Conservation (phyloP, 352 stramenopile species). For the Phytophthora megakarya region DNA sequence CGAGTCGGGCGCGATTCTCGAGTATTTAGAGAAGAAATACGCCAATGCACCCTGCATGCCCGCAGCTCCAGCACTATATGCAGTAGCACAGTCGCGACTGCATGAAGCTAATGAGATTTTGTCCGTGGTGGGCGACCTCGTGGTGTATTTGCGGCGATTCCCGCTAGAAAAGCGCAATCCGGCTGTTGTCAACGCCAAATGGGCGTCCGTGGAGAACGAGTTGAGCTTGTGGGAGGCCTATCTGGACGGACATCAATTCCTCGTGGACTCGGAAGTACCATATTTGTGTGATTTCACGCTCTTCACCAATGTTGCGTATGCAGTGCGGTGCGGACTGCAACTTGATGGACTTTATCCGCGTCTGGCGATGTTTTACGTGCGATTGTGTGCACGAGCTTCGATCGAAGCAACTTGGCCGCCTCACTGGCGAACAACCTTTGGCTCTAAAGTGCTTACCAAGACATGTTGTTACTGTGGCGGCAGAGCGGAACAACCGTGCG, state of each 20-base stretch:
- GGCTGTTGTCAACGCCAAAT: conserved; percentile 70
- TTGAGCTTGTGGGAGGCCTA: conserved; percentile 83
- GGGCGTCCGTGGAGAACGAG: conserved; percentile 67
- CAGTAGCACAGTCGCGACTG: conserved; percentile 74
- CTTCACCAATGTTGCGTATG: conserved; percentile 88
- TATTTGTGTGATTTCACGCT: conserved; percentile 85
- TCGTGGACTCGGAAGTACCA: conserved; percentile 62
- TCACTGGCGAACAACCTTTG: conserved; percentile 81
- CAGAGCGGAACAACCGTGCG: conserved; percentile 36
- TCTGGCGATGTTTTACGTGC: conserved; percentile 80
- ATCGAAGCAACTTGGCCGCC: conserved; percentile 83
- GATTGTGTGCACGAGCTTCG: conserved; percentile 66
- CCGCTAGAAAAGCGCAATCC: conserved; percentile 60
- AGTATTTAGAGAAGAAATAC: conserved; percentile 81
- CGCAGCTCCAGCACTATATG: conserved; percentile 50
- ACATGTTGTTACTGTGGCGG: conserved; percentile 67
- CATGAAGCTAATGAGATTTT: conserved; percentile 87
- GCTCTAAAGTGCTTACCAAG: conserved; percentile 80
- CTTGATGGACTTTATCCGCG: conserved; percentile 81
- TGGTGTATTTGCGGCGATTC: conserved; percentile 82
- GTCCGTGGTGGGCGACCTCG: conserved; percentile 78
- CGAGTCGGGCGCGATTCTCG: conserved; percentile 80
- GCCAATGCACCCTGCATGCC: conserved; percentile 56
- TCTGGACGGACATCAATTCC: conserved; percentile 61
- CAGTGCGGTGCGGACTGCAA: conserved; percentile 82